Evolutionary conservation across 495 filamentous ascomycete genomes (phyloP).

Genomic region (Letharia lupina): DNA sequence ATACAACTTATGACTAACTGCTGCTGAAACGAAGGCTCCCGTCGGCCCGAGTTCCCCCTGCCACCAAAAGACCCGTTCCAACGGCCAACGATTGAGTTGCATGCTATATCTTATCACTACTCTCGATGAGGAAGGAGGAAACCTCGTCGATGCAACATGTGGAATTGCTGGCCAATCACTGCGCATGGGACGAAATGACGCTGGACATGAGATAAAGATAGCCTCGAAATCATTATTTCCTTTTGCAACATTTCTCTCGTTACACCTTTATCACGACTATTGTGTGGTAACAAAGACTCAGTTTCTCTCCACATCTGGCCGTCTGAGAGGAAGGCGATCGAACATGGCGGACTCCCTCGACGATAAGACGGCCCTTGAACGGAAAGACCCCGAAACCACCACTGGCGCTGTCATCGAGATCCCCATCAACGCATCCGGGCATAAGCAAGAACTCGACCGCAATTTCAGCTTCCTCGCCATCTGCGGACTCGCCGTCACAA

Average conservation of each 20-base stretch:
- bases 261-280: background rate
- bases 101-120: background rate
- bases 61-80: background rate
- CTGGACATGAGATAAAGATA: background rate
- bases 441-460: conserved; percentile 46
- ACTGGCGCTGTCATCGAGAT: background rate
- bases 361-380: background rate
- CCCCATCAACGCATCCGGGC: conserved; percentile 44
- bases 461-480: conserved; percentile 47
- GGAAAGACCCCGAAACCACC: background rate
- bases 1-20: too few relatives aligned
- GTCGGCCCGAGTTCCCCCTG: background rate
- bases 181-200: background rate
- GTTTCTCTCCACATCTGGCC: background rate
- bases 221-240: background rate
- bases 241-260: background rate
- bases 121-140: background rate
- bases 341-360: background rate
- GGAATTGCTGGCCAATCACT: background rate
- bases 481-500: conserved; percentile 43
- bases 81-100: background rate
- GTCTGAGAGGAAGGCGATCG: background rate
- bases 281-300: background rate
- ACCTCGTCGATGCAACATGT: background rate
- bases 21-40: background rate